phyloP scores from a whole-genome alignment of 257 asterid species.

The Solanum peruvianum region DNA sequence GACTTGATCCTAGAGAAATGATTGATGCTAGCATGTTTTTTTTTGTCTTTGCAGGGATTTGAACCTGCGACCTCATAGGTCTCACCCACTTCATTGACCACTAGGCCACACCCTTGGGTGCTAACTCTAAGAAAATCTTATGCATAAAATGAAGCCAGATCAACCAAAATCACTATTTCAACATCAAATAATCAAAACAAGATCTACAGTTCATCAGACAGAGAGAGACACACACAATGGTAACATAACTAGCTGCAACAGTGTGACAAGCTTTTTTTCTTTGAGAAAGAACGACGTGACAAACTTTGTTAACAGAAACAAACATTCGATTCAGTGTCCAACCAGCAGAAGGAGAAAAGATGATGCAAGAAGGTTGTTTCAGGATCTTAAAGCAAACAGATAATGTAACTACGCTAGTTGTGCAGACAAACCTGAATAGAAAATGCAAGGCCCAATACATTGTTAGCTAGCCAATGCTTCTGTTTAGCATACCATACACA shows the following conservation, averaged over 20 bases:
- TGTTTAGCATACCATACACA: slow-evolving; percentile 90
- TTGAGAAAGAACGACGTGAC: background rate
- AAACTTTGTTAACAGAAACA: background rate
- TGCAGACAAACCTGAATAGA: slow-evolving; percentile 64
- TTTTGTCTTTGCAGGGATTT: background rate
- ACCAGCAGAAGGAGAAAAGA: background rate
- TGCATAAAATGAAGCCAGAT: background rate
- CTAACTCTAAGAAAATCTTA: background rate
- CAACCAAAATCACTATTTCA: background rate
- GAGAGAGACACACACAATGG: background rate
- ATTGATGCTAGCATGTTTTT: background rate
- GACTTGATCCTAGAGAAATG: background rate
- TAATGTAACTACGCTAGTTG: background rate
- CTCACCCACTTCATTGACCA: background rate
- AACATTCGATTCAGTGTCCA: background rate
- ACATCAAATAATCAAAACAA: background rate
- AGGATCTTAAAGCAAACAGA: background rate
- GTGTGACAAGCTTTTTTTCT: background rate
- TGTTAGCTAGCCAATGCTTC: slow-evolving; percentile 99
- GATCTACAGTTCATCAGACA: background rate
- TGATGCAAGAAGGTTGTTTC: background rate
- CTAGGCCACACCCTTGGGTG: background rate
- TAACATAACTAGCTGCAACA: background rate
- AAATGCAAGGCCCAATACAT: slow-evolving; percentile 88
- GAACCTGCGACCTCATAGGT: background rate